A percentile compares a stretch with the other conserved stretches of the same genome.
Evolutionary conservation across 257 asterid genomes (phyloP).

Genomic region (Craterostigma plantagineum): DNA sequence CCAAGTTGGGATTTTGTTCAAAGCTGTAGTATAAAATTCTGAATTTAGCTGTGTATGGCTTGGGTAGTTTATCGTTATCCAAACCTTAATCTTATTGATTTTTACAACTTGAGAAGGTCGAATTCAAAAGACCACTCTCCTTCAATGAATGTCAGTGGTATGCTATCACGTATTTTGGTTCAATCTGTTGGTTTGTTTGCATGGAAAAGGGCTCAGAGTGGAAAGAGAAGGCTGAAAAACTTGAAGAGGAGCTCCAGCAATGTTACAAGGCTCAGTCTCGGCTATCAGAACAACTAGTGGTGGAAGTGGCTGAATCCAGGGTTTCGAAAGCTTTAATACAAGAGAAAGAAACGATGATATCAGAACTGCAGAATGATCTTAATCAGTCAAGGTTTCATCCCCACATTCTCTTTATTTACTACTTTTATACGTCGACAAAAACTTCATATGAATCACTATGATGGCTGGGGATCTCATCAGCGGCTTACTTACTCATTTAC

Average conservation of each 20-base stretch:
- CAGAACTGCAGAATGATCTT: constrained; percentile 56
- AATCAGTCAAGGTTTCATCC: constrained; percentile 49
- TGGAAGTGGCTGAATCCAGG: constrained; percentile 92
- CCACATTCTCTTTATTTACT: neutral
- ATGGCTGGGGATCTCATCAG: too few relatives aligned
- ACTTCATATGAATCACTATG: too few relatives aligned
- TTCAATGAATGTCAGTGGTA: too few relatives aligned
- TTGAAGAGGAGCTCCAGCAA: constrained; percentile 85
- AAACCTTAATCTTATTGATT: too few relatives aligned
- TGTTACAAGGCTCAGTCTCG: constrained; percentile 96
- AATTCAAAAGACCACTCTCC: too few relatives aligned
- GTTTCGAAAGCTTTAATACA: constrained; percentile 49
- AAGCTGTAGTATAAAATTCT: neutral
- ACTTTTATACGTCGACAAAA: neutral
- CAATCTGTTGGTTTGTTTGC: neutral
- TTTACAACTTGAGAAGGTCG: too few relatives aligned
- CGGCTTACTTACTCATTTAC: too few relatives aligned
- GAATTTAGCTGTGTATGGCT: neutral
- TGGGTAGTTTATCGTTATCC: too few relatives aligned
- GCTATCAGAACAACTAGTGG: constrained; percentile 85
- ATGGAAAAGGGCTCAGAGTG: constrained; percentile 80
- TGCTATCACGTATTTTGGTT: constrained; percentile 2
- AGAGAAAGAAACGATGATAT: constrained; percentile 56
- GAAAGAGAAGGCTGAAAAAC: constrained; percentile 90
- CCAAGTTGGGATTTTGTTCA: neutral